phyloP scores from a whole-genome alignment of 163 green algal species.

The Scenedesmus sp. region DNA sequence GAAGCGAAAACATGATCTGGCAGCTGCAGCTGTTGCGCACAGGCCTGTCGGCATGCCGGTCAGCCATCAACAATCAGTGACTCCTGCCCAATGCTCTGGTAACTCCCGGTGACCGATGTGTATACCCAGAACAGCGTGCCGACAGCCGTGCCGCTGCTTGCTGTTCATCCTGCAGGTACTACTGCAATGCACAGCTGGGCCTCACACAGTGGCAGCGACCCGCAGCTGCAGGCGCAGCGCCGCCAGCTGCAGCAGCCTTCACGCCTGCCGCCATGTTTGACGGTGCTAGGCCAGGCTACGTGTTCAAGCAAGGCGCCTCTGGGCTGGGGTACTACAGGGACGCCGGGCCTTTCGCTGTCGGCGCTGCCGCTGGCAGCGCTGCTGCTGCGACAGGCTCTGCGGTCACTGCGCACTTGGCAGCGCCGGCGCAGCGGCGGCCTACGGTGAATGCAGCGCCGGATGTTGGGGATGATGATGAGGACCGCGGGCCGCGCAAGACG shows the following conservation, averaged over 20 bases:
- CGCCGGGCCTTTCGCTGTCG: not conserved
- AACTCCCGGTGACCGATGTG: no score
- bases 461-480: conserved; percentile 18
- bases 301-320: conserved; percentile 70
- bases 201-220: conserved; percentile 76
- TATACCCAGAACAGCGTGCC: no score
- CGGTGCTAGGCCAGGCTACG: conserved; percentile 66
- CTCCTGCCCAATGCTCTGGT: no score
- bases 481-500: conserved; percentile 52
- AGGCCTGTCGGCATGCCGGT: no score
- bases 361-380: not conserved
- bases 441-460: conserved; percentile 43
- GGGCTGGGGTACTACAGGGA: conserved; percentile 84
- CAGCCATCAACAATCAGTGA: no score
- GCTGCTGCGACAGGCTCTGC: not conserved
- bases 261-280: conserved; percentile 61
- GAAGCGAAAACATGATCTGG: no score
- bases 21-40: no score
- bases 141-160: conserved; percentile 18
- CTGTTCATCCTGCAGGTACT: conserved; percentile 70
- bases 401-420: not conserved
- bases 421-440: not conserved
- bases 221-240: not conserved
- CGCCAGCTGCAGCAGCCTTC: conserved; percentile 45
- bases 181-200: conserved; percentile 78